phyloP scores from a whole-genome alignment of 345 rosid genomes.

The Eucalyptus sideroxylon region DNA sequence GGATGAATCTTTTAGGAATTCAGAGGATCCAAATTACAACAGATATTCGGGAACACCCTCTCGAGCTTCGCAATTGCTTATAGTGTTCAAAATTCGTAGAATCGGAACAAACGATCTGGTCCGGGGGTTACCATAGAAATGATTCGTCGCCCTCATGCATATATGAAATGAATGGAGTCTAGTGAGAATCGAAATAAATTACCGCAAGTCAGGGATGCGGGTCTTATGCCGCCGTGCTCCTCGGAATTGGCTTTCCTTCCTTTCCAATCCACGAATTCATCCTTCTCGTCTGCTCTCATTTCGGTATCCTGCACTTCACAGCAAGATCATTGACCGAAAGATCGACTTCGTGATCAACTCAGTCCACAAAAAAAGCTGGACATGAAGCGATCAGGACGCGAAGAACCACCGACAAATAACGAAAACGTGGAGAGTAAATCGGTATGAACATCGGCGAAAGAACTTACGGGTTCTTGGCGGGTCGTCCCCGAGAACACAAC shows the following conservation, averaged over 20 bases:
- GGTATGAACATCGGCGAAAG: background rate
- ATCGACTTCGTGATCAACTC: background rate
- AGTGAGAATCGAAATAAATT: background rate
- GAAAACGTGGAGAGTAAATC: background rate
- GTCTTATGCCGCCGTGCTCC: conserved; percentile 31
- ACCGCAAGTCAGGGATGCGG: conserved; percentile 37
- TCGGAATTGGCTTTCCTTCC: conserved; percentile 20
- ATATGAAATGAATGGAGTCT: background rate
- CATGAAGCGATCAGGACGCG: background rate
- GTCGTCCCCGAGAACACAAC: background rate
- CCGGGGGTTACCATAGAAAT: background rate
- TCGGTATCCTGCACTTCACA: background rate
- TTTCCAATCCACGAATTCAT: conserved; percentile 28
- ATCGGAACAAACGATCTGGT: background rate
- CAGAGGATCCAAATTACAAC: background rate
- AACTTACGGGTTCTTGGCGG: background rate
- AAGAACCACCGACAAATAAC: background rate
- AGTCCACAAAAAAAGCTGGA: background rate
- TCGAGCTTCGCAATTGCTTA: background rate
- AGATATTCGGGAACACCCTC: background rate
- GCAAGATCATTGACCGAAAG: background rate
- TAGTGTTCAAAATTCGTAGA: background rate
- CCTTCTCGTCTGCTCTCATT: conserved; percentile 1
- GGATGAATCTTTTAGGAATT: background rate
- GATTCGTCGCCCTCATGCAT: background rate